Conservation (phyloP, 441 rosid species). For the Brassica hybrid region DNA sequence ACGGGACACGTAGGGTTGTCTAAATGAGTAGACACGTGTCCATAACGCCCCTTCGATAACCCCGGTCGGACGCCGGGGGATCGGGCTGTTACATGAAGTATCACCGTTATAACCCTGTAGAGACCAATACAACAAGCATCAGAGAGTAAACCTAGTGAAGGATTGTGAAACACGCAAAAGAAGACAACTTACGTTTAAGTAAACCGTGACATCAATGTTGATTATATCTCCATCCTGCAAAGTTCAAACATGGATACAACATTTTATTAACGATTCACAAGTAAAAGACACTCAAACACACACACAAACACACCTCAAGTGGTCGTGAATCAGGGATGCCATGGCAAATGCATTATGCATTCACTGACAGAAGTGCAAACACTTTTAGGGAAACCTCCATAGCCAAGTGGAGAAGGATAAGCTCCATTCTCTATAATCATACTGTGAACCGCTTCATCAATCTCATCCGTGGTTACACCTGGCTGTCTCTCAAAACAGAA, state of each 20-base stretch:
- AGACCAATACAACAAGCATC: background rate
- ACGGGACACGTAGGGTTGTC: too few relatives aligned
- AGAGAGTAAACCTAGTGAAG: background rate
- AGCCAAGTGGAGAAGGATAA: constrained; percentile 95
- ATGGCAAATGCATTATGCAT: constrained; percentile 54
- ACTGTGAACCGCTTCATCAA: constrained; percentile 86
- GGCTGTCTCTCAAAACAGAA: constrained; percentile 61
- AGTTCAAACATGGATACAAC: background rate
- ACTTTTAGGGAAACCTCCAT: constrained; percentile 97
- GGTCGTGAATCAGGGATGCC: constrained; percentile 64
- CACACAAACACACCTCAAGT: constrained; percentile 52
- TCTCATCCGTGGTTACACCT: constrained; percentile 82
- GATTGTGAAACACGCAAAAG: background rate
- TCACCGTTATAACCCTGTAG: constrained; percentile 76
- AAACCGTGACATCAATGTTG: background rate
- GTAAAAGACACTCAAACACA: background rate
- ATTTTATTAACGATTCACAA: background rate
- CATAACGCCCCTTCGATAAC: too few relatives aligned
- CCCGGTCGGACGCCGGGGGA: too few relatives aligned
- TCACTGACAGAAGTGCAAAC: constrained; percentile 94
- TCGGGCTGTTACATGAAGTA: too few relatives aligned
- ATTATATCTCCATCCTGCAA: background rate
- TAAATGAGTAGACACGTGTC: too few relatives aligned
- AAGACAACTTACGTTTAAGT: background rate
- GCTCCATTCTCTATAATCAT: constrained; percentile 95